phyloP scores from a whole-genome alignment of 1,284 basidiomycete species.

The Boletus hoseneyae region DNA sequence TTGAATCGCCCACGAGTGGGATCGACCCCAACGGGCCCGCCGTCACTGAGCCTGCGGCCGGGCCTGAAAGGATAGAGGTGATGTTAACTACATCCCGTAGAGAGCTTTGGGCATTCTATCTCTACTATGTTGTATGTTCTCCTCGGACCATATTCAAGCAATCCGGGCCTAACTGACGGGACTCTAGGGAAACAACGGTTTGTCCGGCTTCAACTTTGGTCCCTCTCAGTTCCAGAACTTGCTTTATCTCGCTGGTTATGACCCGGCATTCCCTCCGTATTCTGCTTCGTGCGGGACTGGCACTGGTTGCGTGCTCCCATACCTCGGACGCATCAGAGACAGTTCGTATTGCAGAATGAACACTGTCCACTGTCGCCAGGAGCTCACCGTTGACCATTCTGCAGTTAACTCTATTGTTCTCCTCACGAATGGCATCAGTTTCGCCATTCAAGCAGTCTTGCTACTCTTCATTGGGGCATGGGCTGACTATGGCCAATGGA shows the following conservation, averaged over 20 bases:
- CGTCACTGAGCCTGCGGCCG: not conserved
- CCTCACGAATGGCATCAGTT: slow-evolving; percentile 72
- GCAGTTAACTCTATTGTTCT: slow-evolving; percentile 76
- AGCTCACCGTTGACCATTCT: not conserved
- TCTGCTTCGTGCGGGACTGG: slow-evolving; percentile 45
- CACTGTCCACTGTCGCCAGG: not conserved
- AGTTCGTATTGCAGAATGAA: slow-evolving; percentile 39
- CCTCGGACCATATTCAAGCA: not conserved
- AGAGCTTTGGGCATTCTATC: slow-evolving; percentile 70
- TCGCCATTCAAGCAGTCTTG: slow-evolving; percentile 66
- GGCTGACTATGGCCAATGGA: slow-evolving; percentile 77
- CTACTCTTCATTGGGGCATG: slow-evolving; percentile 67
- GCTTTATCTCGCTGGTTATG: slow-evolving; percentile 67
- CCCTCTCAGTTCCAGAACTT: slow-evolving; percentile 77
- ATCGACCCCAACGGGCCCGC: not conserved
- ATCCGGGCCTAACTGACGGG: not conserved
- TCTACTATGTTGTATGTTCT: slow-evolving; percentile 56
- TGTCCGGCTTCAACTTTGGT: slow-evolving; percentile 73
- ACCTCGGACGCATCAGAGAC: slow-evolving; percentile 59
- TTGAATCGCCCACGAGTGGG: not conserved
- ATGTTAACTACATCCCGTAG: slow-evolving; percentile 44
- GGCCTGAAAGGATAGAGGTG: not conserved
- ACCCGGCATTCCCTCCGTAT: slow-evolving; percentile 56
- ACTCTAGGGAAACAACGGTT: slow-evolving; percentile 60
- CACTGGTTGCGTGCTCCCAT: slow-evolving; percentile 62